Conservation (phyloP, 1,139 yeast species). For the Kodamaea anthophila region DNA sequence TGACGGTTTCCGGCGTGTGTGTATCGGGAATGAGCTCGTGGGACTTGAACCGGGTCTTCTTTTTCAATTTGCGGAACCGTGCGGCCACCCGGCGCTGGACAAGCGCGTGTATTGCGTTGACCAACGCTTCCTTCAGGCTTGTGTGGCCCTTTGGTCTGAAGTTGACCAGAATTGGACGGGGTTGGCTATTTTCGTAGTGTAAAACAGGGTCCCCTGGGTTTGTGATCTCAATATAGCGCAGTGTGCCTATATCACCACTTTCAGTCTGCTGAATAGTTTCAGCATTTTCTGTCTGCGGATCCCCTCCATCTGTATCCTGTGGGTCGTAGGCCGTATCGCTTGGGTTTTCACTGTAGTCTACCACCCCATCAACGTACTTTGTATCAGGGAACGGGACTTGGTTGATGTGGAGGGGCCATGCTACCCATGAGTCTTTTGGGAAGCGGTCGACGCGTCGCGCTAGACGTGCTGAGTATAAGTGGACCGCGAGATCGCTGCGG, state of each 20-base stretch:
- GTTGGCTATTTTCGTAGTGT: too few relatives aligned
- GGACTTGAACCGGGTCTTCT: constrained; percentile 3
- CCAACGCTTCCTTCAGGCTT: constrained; percentile 28
- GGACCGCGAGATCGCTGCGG: constrained; percentile 44
- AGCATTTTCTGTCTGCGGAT: too few relatives aligned
- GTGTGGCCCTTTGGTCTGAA: too few relatives aligned
- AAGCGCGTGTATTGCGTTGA: constrained; percentile 33
- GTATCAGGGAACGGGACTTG: constrained; percentile 33
- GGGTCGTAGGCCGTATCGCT: too few relatives aligned
- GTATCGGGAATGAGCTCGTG: constrained; percentile 15
- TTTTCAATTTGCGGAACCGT: constrained; percentile 5
- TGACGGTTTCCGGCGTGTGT: constrained; percentile 14
- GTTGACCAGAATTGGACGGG: too few relatives aligned
- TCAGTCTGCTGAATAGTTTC: too few relatives aligned
- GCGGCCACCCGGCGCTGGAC: constrained; percentile 26
- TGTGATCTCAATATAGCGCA: too few relatives aligned
- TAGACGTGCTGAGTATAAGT: constrained; percentile 43
- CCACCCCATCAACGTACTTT: constrained; percentile 18
- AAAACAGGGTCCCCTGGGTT: too few relatives aligned
- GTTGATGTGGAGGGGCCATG: constrained; percentile 40
- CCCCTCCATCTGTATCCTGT: too few relatives aligned
- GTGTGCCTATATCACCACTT: too few relatives aligned
- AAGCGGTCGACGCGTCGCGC: constrained; percentile 31
- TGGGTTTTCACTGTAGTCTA: too few relatives aligned
- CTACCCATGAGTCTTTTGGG: constrained; percentile 35